Evolutionary conservation across 257 asterid genomes (phyloP).

Genomic region (Solanum microdontum): DNA sequence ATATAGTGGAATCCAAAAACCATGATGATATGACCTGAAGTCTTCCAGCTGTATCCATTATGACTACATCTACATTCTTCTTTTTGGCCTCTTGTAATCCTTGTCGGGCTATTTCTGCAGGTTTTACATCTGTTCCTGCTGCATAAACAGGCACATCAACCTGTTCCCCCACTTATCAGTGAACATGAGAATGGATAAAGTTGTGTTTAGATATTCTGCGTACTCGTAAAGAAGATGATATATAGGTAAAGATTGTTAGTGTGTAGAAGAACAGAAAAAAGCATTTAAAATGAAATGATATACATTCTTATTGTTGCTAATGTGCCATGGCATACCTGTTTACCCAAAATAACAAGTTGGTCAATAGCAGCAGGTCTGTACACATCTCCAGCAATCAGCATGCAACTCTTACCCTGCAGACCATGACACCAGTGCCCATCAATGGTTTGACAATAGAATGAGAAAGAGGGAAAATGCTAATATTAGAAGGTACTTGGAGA

Average conservation of each 20-base stretch:
- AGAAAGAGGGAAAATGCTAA: not conserved
- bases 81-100: constrained; percentile 81
- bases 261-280: not conserved
- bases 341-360: constrained; percentile 82
- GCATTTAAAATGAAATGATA: not conserved
- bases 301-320: not conserved
- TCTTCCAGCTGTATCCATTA: constrained; percentile 99
- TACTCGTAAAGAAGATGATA: not conserved
- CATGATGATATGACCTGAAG: constrained; percentile 57
- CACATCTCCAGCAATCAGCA: constrained; percentile 96
- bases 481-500: not conserved
- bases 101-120: constrained; percentile 88
- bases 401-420: constrained; percentile 86
- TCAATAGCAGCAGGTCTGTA: constrained; percentile 99
- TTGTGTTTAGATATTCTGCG: not conserved
- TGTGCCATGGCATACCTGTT: constrained; percentile 15
- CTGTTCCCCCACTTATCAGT: constrained; percentile 37
- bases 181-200: constrained; percentile 9
- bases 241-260: not conserved
- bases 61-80: constrained; percentile 79
- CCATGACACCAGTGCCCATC: constrained; percentile 9
- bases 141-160: constrained; percentile 93
- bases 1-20: constrained; percentile 6
- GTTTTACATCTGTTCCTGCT: constrained; percentile 77
- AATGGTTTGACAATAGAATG: not conserved